These are phyloP conservation scores for Rosa multiflora DNA, from an alignment of 306 rosid genomes.

Conservation along the genomic window DNA sequence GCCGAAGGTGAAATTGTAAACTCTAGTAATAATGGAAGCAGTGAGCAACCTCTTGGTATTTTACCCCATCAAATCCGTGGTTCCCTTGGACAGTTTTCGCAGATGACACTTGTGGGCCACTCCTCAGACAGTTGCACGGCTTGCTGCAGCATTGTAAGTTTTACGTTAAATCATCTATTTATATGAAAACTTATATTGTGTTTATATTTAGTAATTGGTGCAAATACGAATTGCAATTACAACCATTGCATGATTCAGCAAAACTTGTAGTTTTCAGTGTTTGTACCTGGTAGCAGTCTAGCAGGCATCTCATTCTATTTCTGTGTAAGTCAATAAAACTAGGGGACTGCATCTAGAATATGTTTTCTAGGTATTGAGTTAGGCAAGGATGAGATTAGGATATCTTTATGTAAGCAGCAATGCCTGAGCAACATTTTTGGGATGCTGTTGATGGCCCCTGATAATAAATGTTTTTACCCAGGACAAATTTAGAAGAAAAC, in stretches of 20 bases:
- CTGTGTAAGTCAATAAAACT: background rate
- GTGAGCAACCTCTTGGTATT: slow-evolving; percentile 85
- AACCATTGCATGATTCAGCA: background rate
- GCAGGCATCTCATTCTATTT: background rate
- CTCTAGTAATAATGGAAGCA: slow-evolving; percentile 43
- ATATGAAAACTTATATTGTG: background rate
- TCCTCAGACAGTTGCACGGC: slow-evolving; percentile 95
- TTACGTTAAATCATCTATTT: background rate
- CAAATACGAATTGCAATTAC: background rate
- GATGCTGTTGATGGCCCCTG: background rate
- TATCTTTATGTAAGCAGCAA: background rate
- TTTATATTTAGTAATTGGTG: background rate
- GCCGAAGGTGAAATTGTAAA: slow-evolving; percentile 63
- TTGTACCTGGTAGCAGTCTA: background rate
- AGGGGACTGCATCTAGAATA: background rate
- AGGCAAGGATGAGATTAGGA: background rate
- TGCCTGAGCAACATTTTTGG: no score
- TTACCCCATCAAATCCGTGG: slow-evolving; percentile 98
- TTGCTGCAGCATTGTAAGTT: slow-evolving; percentile 73
- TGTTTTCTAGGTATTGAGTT: background rate
- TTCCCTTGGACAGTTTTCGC: slow-evolving; percentile 75
- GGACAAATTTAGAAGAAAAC: background rate
- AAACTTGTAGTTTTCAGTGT: background rate
- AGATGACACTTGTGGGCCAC: slow-evolving; percentile 86
- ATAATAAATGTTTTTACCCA: background rate